Evolutionary conservation across 2,329 filamentous ascomycete species (phyloP).

Genomic region (Diaporthe helianthi): DNA sequence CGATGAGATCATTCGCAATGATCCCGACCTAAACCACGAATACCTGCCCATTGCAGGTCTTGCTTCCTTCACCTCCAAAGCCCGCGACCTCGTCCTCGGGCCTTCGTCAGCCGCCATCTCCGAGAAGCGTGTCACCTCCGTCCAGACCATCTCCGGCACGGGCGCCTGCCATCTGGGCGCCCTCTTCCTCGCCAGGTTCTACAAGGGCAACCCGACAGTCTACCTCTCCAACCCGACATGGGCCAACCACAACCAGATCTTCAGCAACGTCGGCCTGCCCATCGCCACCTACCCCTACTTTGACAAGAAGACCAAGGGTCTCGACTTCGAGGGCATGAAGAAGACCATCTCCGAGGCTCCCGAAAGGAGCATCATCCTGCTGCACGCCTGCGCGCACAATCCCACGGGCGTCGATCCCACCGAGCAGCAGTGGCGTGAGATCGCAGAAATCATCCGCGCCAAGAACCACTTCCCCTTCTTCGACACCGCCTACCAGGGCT

Average conservation of each 20-base stretch:
- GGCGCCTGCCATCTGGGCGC: slow-evolving; percentile 93
- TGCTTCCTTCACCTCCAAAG: slow-evolving; percentile 83
- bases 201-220: slow-evolving; percentile 74
- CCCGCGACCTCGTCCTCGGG: slow-evolving; percentile 89
- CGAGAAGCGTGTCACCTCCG: slow-evolving; percentile 80
- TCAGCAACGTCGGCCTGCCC: slow-evolving; percentile 83
- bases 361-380: slow-evolving; percentile 82
- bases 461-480: slow-evolving; percentile 97
- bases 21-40: slow-evolving; percentile 94
- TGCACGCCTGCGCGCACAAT: slow-evolving; percentile 98
- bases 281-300: slow-evolving; percentile 94
- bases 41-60: slow-evolving; percentile 96
- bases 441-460: slow-evolving; percentile 77
- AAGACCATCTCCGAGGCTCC: slow-evolving; percentile 73
- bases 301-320: slow-evolving; percentile 82
- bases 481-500: slow-evolving; percentile 97
- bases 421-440: slow-evolving; percentile 90
- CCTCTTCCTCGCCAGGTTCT: slow-evolving; percentile 94
- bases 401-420: slow-evolving; percentile 97
- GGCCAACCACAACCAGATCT: slow-evolving; percentile 99
- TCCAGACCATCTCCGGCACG: slow-evolving; percentile 97
- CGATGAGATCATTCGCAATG: slow-evolving; percentile 85
- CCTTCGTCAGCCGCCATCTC: slow-evolving; percentile 78
- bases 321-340: slow-evolving; percentile 92
- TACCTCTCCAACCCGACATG: slow-evolving; percentile 96